Evolutionary conservation across 768 basidiomycete genomes (phyloP), one percentile per base, ranked within the genome.

Genomic region (Serpula lacrymans): DNA sequence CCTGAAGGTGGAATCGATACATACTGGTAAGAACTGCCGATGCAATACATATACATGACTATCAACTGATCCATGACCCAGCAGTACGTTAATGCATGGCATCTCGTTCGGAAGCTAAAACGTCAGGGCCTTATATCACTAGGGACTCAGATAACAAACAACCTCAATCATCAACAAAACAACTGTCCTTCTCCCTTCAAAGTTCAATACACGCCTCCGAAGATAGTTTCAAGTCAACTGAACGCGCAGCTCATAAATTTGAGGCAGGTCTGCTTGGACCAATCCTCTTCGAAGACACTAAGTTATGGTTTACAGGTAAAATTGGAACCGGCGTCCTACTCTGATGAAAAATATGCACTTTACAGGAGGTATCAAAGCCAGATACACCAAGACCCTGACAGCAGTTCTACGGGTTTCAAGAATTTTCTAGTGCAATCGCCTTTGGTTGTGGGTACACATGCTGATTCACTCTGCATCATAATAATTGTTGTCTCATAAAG

Each of bases 391-490:
- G 92, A 96, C 32, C 48, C 58, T 1, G 62, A 72, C 2, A 78
- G 74, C 22, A 68, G 63, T 1, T 68, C 71, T 24, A 45, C 47
- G 3, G 69, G 74, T 1, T 95, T 95, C 57, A 65, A 63, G 41
- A 59, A 76, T 2, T 98, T 98, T 57, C 72, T 98, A 2, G 86
- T 93, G 7, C 71, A 84, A 6, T 78, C 82, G 6, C 89, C 92
- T 1, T 68, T 97, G 6, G 51, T 69, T 31, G 91, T 92, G 48
- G 42, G 78, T 61, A 18, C 18, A 8, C 45, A 27, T 13, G 13
- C 4, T 18, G 11, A 28, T 24, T 32, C 9, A 20, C 13, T 42
- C 14, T 5, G n/a, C 21, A 32, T 13, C 4, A 18, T 31, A 35
- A 1, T 12, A n/a, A 13, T 14, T 17, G 4, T 21, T 37, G 31